phyloP scores from a whole-genome alignment of 2,329 filamentous ascomycete species.

The Paraconiothyrium brasiliense region DNA sequence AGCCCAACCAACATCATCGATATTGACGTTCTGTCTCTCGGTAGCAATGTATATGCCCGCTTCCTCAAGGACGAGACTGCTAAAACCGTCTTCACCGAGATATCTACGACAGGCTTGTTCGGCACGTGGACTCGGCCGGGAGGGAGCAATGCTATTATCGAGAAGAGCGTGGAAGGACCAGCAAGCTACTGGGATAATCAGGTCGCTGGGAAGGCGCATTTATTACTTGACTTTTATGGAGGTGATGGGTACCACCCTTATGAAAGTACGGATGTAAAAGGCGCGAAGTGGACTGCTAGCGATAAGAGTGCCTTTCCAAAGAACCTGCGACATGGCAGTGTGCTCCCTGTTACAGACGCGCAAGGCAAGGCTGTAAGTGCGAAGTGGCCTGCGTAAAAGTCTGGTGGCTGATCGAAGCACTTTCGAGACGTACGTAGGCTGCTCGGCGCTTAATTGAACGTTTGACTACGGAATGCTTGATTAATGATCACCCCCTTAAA shows the following conservation, averaged over 20 bases:
- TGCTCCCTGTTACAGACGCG: constrained; percentile 58
- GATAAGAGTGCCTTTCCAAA: constrained; percentile 55
- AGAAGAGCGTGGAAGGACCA: constrained; percentile 42
- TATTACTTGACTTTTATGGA: constrained; percentile 56
- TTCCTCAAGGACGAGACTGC: constrained; percentile 66
- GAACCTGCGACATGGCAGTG: constrained; percentile 62
- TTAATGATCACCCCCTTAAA: no score
- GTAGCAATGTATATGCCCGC: constrained; percentile 57
- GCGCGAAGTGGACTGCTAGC: constrained; percentile 60
- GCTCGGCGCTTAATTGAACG: neutral
- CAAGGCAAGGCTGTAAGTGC: constrained; percentile 54
- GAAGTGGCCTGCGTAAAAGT: constrained; percentile 29
- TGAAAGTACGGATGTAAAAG: constrained; percentile 55
- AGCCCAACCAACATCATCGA: constrained; percentile 62
- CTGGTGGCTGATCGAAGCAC: no score
- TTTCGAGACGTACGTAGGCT: neutral
- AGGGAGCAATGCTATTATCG: constrained; percentile 54
- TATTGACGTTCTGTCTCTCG: constrained; percentile 64
- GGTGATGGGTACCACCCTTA: constrained; percentile 63
- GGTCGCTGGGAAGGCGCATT: constrained; percentile 49
- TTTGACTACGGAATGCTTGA: no score
- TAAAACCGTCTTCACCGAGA: constrained; percentile 63
- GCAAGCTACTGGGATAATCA: constrained; percentile 47
- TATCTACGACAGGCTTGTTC: constrained; percentile 59
- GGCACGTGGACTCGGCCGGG: constrained; percentile 63